These are phyloP conservation scores for Microdochium bolleyi DNA, from an alignment of 2,329 filamentous ascomycete genomes.

Conservation along the genomic window DNA sequence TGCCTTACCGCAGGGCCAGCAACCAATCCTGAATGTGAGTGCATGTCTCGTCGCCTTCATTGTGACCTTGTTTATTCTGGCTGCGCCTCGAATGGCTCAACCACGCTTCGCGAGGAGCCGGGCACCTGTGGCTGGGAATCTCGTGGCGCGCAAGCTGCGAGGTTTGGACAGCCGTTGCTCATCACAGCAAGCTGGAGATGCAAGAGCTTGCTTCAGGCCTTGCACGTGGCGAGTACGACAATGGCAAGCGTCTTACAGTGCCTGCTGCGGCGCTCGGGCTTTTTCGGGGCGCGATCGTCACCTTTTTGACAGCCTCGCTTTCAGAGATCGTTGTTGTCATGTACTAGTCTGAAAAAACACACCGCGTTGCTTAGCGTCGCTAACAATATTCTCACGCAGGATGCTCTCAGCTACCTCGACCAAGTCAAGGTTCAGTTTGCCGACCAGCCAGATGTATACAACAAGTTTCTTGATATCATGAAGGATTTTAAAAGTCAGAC, in stretches of 20 bases:
- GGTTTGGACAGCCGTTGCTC: no score
- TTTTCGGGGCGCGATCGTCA: not conserved
- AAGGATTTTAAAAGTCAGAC: conserved; percentile 99
- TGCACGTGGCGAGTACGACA: not conserved
- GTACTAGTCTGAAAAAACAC: not conserved
- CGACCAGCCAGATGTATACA: conserved; percentile 95
- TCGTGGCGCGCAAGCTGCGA: no score
- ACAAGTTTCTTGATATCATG: conserved; percentile 96
- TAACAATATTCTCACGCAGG: conserved; percentile 22
- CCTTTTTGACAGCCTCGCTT: not conserved
- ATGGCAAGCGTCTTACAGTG: not conserved
- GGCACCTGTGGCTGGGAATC: no score
- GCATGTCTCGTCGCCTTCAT: not conserved
- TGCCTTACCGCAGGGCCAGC: conserved; percentile 67
- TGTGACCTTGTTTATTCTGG: no score
- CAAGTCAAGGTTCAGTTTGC: conserved; percentile 98
- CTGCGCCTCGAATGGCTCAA: no score
- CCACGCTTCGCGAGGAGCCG: no score
- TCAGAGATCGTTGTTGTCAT: not conserved
- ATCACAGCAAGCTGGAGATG: no score
- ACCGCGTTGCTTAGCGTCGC: not conserved
- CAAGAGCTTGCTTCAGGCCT: no score
- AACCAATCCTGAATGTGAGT: conserved; percentile 71
- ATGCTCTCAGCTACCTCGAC: conserved; percentile 89
- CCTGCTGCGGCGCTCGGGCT: not conserved